Conservation (phyloP, 768 basidiomycete genomes). For the Pisolithus microcarpus region DNA sequence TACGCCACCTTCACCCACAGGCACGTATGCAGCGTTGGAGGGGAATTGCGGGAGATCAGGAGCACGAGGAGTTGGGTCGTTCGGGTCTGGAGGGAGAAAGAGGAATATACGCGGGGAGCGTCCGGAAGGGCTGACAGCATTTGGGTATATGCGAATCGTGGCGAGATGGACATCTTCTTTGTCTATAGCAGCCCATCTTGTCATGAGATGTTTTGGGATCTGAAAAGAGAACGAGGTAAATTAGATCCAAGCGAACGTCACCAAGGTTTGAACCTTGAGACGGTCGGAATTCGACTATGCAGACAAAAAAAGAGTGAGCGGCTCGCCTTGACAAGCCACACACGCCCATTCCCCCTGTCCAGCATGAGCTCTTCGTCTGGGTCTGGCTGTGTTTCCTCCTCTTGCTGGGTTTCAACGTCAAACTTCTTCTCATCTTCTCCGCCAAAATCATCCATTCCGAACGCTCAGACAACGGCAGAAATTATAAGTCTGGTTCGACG, state of each 20-base stretch:
- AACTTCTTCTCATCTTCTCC: conserved; percentile 66
- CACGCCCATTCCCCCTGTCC: conserved; percentile 63
- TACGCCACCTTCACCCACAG: conserved; percentile 21
- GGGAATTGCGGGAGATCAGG: conserved; percentile 20
- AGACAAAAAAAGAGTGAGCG: not conserved
- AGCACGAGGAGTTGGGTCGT: conserved; percentile 32
- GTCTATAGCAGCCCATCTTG: conserved; percentile 73
- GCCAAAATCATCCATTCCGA: conserved; percentile 27
- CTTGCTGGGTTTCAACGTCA: conserved; percentile 43
- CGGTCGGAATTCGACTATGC: not conserved
- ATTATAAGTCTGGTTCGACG: not conserved
- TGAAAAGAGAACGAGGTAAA: conserved; percentile 24
- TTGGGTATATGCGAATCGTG: conserved; percentile 72
- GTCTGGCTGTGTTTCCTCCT: conserved; percentile 65
- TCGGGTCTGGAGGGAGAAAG: conserved; percentile 52
- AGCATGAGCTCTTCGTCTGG: conserved; percentile 76
- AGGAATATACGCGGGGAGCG: conserved; percentile 57
- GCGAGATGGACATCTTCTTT: conserved; percentile 76
- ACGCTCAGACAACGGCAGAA: not conserved
- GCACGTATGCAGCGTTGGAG: conserved; percentile 24
- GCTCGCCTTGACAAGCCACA: conserved; percentile 82
- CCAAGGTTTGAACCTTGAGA: no score
- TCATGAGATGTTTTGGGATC: conserved; percentile 84
- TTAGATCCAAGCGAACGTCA: no score
- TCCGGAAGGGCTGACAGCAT: conserved; percentile 35